Evolutionary conservation across 192 early-diverging fungal genomes (phyloP), one percentile per base, ranked within the genome.

Genomic region (Pilaira anomala): DNA sequence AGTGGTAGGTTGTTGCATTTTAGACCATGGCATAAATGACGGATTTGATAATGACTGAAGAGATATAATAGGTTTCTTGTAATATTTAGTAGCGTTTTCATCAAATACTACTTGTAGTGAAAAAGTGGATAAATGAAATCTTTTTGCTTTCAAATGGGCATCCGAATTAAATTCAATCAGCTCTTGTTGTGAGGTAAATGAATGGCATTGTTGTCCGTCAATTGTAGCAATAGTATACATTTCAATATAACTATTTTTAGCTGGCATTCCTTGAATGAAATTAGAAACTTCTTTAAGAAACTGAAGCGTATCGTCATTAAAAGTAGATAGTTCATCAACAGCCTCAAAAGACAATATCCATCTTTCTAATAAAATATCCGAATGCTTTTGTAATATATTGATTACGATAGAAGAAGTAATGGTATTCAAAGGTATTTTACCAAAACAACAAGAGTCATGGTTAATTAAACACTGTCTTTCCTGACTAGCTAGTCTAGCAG

Each of bases 361-460:
- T 22, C 41, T n/a, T 22, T 45, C 52, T 21, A 29, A 21, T 66
- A 42, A 16, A 26, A 44, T 19, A 18, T 54, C 7, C n/a, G 54
- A 39, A 40, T 48, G 13, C 46, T 41, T 30, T 66, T 58, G 54
- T 44, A 54, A 13, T 21, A 58, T 60, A 26, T 41, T 28, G n/a
- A 41, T 60, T 18, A 24, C 21, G 22, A 60, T 46, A 60, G 33
- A 26, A 19, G 18, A 16, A 55, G 19, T 18, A 12, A 26, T 3
- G 16, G 45, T 46, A 19, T 26, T 1, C 19, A 55, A 9, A 30
- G 28, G 28, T 30, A 36, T 18, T 36, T 55, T 28, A 21, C 30
- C 28, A 55, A 55, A 55, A 21, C 18, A n/a, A 18, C 53, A 55
- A 36, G 53, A 30, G n/a, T 55, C 53, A 55, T 55, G 53, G 30